These are phyloP conservation scores for Malassezia sympodialis DNA, from an alignment of 1,284 basidiomycete species.

Conservation along the genomic window DNA sequence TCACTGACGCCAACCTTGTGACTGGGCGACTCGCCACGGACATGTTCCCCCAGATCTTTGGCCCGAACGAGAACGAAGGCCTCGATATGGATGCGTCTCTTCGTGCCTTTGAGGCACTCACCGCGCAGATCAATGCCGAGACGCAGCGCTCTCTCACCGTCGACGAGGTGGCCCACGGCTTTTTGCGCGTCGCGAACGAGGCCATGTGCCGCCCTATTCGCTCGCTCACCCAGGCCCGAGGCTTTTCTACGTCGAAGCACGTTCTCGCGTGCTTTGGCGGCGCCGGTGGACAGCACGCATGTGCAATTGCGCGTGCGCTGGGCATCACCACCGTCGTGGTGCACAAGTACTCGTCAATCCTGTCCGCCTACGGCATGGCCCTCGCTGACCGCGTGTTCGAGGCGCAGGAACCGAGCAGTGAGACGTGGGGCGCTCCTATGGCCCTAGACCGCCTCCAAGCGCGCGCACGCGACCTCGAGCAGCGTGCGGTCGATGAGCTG, in stretches of 20 bases:
- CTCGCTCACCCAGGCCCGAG: conserved; percentile 77
- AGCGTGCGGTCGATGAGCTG: conserved; percentile 58
- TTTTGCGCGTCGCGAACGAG: conserved; percentile 44
- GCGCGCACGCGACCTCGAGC: conserved; percentile 53
- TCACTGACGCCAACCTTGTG: conserved; percentile 46
- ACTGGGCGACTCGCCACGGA: conserved; percentile 41
- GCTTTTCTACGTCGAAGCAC: conserved; percentile 72
- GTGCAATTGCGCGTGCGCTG: conserved; percentile 69
- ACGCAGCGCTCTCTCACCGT: conserved; percentile 57
- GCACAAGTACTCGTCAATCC: conserved; percentile 72
- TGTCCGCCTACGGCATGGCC: conserved; percentile 80
- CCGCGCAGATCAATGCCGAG: conserved; percentile 60
- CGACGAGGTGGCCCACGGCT: conserved; percentile 80
- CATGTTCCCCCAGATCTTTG: conserved; percentile 74
- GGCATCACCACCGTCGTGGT: conserved; percentile 75
- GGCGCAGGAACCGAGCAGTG: conserved; percentile 73
- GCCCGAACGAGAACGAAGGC: conserved; percentile 69
- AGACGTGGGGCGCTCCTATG: conserved; percentile 51
- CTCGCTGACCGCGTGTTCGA: conserved; percentile 68
- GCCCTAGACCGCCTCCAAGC: conserved; percentile 15
- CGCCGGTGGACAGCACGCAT: conserved; percentile 82
- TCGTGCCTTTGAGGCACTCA: conserved; percentile 59
- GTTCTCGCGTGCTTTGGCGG: conserved; percentile 85
- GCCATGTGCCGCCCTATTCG: conserved; percentile 81
- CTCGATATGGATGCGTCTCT: conserved; percentile 59